Evolutionary conservation across 371 early-diverging fungal genomes (phyloP).

Genomic region (Mucor saturninus): DNA sequence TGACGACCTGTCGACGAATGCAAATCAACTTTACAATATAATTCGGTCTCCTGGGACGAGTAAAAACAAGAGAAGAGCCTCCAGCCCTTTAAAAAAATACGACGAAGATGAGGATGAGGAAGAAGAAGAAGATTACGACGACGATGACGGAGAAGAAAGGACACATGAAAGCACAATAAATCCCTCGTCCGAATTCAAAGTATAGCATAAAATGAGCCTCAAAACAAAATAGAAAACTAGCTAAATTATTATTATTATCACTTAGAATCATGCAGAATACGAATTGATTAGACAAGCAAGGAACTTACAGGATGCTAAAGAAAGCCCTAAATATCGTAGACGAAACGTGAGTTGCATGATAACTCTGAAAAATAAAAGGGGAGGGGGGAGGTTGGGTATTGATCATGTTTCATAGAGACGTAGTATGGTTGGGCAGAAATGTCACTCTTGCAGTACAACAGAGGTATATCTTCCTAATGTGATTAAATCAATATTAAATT

Average conservation of each 20-base stretch:
- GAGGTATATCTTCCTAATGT: conserved; percentile 16
- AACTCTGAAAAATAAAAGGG: too few relatives aligned
- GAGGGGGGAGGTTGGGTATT: neutral
- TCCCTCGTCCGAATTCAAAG: neutral
- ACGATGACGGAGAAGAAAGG: conserved; percentile 11
- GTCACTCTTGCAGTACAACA: conserved; percentile 65
- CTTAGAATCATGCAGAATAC: conserved; percentile 32
- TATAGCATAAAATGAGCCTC: too few relatives aligned
- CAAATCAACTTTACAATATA: neutral
- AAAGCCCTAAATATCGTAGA: conserved; percentile 39
- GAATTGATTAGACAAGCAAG: conserved; percentile 45
- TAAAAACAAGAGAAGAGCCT: neutral
- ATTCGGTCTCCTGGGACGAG: neutral
- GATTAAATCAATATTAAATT: neutral
- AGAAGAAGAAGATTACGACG: conserved; percentile 20
- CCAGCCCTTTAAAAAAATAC: neutral
- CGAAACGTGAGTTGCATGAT: conserved; percentile 30
- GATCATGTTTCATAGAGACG: conserved; percentile 31
- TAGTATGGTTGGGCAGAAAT: conserved; percentile 47
- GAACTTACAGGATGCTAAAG: conserved; percentile 27
- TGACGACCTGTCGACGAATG: conserved; percentile 13
- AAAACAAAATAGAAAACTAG: too few relatives aligned
- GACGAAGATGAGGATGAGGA: conserved; percentile 9
- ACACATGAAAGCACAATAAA: neutral
- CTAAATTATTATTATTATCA: too few relatives aligned